phyloP scores from a whole-genome alignment of 2,329 filamentous ascomycete genomes.

The Bisporella sp. region DNA sequence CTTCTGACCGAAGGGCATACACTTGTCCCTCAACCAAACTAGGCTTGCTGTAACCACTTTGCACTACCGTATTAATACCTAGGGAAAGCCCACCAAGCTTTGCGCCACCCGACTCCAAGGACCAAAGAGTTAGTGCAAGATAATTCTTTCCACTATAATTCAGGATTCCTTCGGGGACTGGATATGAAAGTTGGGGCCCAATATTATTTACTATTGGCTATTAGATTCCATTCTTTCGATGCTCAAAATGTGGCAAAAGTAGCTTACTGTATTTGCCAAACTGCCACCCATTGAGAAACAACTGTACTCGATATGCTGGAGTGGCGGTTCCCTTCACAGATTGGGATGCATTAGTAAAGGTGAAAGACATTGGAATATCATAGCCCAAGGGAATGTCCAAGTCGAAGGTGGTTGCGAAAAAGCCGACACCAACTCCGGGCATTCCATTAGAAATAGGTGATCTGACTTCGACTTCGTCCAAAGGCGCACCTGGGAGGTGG shows the following conservation, averaged over 20 bases:
- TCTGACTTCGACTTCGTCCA: constrained; percentile 33
- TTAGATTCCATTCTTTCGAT: background rate
- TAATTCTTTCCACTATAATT: background rate
- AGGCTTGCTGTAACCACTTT: background rate
- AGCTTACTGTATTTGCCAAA: constrained; percentile 1
- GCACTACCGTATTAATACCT: background rate
- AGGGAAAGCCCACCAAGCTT: background rate
- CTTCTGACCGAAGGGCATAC: too few species aligned
- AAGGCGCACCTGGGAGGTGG: constrained; percentile 46
- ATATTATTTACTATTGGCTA: background rate
- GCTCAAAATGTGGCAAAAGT: background rate
- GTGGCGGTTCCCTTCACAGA: background rate
- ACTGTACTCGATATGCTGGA: background rate
- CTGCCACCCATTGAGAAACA: background rate
- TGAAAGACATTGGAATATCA: background rate
- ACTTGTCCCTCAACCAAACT: background rate
- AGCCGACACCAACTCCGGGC: constrained; percentile 42
- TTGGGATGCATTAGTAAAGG: background rate
- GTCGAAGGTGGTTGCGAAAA: constrained; percentile 47
- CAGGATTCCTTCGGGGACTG: background rate
- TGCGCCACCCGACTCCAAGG: background rate
- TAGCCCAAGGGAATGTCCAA: constrained; percentile 35
- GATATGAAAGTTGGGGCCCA: background rate
- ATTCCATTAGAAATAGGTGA: constrained; percentile 35
- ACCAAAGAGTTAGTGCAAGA: background rate